phyloP scores from a whole-genome alignment of 2,329 filamentous ascomycete genomes.

The Gnomoniopsis smithogilvyi region DNA sequence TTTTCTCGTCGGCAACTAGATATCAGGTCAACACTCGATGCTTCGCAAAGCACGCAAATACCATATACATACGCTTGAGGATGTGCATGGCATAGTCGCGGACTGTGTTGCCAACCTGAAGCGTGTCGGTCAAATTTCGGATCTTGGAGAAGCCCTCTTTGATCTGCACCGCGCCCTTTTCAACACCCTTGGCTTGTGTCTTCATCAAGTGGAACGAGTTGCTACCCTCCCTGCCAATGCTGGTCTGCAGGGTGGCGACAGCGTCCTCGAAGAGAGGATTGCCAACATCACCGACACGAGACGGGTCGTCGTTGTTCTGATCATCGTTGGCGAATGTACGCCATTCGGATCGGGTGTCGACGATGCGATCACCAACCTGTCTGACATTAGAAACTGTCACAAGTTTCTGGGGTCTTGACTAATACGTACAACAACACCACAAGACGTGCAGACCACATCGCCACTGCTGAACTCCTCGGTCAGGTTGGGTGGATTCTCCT shows the following conservation, averaged over 20 bases:
- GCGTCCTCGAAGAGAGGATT: conserved; percentile 89
- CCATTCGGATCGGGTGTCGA: conserved; percentile 97
- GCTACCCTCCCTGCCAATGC: conserved; percentile 76
- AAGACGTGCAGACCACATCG: conserved; percentile 89
- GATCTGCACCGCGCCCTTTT: conserved; percentile 41
- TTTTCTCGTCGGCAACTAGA: conserved; percentile 76
- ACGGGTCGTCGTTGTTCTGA: conserved; percentile 92
- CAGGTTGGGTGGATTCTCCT: conserved; percentile 85
- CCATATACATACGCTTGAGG: conserved; percentile 60
- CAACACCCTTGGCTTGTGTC: conserved; percentile 62
- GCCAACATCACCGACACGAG: conserved; percentile 91
- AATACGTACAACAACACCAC: conserved; percentile 67
- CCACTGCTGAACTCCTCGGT: conserved; percentile 89
- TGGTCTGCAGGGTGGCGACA: conserved; percentile 66
- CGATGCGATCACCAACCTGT: conserved; percentile 73
- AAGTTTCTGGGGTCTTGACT: no score
- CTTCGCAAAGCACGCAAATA: neutral
- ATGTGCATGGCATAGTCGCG: conserved; percentile 91
- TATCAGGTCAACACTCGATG: neutral
- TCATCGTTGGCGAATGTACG: conserved; percentile 98
- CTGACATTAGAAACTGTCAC: neutral
- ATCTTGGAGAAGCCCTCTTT: conserved; percentile 83
- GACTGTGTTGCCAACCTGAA: conserved; percentile 75
- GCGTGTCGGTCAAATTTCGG: conserved; percentile 78
- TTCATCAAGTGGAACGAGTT: conserved; percentile 73